Conservation (phyloP, 176 grass and related monocot genomes). For the Canna indica region DNA sequence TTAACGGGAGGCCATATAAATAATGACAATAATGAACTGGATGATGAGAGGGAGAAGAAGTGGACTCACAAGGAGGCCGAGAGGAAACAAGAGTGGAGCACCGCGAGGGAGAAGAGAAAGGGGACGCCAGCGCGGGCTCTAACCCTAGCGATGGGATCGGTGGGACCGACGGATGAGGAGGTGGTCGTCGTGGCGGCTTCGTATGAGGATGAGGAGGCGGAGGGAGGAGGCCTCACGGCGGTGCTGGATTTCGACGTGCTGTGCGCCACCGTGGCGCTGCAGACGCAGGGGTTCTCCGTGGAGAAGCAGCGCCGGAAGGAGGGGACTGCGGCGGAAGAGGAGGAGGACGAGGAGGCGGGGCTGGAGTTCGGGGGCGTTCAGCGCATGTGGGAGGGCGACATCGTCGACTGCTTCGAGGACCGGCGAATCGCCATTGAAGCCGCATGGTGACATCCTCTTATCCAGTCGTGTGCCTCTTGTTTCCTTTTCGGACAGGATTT, state of each 20-base stretch:
- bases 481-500: too few species aligned
- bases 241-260: conserved; percentile 94
- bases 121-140: too few species aligned
- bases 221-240: conserved; percentile 20
- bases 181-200: background rate
- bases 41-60: too few species aligned
- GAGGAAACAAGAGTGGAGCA: too few species aligned
- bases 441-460: conserved; percentile 50
- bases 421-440: conserved; percentile 70
- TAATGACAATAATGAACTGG: too few species aligned
- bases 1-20: too few species aligned
- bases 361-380: conserved; percentile 41
- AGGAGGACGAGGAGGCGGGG: background rate
- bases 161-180: conserved; percentile 8
- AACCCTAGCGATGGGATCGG: too few species aligned
- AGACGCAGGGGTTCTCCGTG: conserved; percentile 21
- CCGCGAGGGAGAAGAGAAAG: too few species aligned
- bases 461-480: background rate
- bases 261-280: conserved; percentile 66
- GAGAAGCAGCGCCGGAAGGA: conserved; percentile 27
- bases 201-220: conserved; percentile 15
- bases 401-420: conserved; percentile 84
- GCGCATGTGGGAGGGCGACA: conserved; percentile 92
- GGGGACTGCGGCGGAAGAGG: background rate
- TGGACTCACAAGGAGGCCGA: too few species aligned